These are phyloP conservation scores for Lathyrus oleraceus DNA, from an alignment of 306 rosid genomes.

Conservation along the genomic window DNA sequence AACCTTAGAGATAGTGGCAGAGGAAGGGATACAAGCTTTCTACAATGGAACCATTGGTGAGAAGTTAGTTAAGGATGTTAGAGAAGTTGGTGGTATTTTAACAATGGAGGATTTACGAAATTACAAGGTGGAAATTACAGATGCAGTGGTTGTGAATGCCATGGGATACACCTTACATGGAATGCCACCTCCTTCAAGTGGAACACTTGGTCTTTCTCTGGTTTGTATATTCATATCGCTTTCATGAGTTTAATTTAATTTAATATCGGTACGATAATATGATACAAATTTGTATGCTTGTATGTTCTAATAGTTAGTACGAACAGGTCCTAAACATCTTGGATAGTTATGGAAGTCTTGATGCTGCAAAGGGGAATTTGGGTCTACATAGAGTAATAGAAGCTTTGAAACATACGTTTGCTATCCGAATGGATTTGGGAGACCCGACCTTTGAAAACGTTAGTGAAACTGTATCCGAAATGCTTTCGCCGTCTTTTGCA, in stretches of 20 bases:
- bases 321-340: constrained; percentile 75
- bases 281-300: background rate
- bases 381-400: constrained; percentile 84
- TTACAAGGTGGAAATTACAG: constrained; percentile 65
- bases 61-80: constrained; percentile 74
- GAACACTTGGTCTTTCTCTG: constrained; percentile 77
- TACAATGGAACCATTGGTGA: constrained; percentile 79
- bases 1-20: constrained; percentile 66
- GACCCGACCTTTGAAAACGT: constrained; percentile 74
- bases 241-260: too few relatives aligned
- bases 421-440: constrained; percentile 86
- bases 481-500: constrained; percentile 82
- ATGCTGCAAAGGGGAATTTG: constrained; percentile 66
- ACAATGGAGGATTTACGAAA: constrained; percentile 79
- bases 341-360: constrained; percentile 59
- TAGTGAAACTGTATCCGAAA: constrained; percentile 39
- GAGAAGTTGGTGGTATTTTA: constrained; percentile 80
- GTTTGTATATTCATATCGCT: constrained; percentile 42
- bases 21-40: constrained; percentile 74
- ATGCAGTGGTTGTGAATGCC: constrained; percentile 57
- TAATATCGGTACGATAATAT: too few relatives aligned
- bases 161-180: constrained; percentile 75
- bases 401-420: constrained; percentile 80
- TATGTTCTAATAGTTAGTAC: constrained; percentile 10
- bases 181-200: constrained; percentile 98